Conservation (phyloP, 257 asterid species). For the Solanum sitiens region DNA sequence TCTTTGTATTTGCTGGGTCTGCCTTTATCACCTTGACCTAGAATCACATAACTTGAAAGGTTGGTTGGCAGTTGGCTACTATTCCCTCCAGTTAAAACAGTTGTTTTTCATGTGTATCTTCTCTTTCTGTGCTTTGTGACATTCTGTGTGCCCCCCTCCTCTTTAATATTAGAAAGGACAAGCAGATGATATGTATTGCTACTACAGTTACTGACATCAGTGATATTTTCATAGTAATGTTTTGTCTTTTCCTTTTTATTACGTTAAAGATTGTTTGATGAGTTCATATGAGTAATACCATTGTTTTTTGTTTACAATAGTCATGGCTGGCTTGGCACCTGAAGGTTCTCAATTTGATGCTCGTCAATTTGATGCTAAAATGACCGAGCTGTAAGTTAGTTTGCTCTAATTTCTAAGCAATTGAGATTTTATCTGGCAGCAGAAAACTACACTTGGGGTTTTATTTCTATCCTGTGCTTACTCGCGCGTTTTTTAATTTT, state of each 20-base stretch:
- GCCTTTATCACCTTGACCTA: neutral
- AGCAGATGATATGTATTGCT: neutral
- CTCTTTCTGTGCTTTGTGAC: neutral
- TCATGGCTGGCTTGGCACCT: conserved; percentile 32
- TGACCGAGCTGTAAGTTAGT: conserved; percentile 35
- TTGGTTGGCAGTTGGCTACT: neutral
- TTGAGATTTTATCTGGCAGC: neutral
- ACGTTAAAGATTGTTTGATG: neutral
- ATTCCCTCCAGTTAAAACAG: neutral
- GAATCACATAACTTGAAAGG: neutral
- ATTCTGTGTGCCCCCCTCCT: neutral
- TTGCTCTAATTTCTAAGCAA: neutral
- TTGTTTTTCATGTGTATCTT: neutral
- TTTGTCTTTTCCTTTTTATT: neutral
- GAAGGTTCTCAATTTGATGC: conserved; percentile 41
- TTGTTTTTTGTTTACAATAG: conserved; percentile 1
- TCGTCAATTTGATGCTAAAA: conserved; percentile 30
- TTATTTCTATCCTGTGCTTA: neutral
- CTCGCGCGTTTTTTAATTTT: neutral
- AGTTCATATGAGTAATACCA: neutral
- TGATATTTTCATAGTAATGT: neutral
- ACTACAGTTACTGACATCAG: neutral
- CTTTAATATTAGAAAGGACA: neutral
- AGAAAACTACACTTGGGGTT: neutral
- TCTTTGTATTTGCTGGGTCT: neutral